These are phyloP conservation scores for Starmerella gropengiesseri DNA, from an alignment of 805 yeast species.

Conservation along the genomic window DNA sequence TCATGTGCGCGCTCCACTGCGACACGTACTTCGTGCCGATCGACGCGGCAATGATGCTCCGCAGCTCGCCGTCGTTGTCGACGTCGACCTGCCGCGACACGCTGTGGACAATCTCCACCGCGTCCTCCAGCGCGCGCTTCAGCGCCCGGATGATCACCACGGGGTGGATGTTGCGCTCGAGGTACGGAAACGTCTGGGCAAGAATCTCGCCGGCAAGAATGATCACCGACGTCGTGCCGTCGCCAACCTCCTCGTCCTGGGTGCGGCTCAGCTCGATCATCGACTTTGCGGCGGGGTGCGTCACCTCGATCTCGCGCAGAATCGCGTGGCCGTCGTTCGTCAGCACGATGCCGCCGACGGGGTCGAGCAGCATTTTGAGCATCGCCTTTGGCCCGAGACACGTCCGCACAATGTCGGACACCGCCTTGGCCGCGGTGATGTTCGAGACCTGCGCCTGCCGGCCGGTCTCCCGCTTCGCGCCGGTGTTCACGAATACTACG, in stretches of 20 bases:
- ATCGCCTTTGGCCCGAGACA: slow-evolving; percentile 98
- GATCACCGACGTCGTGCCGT: slow-evolving; percentile 95
- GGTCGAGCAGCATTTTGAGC: slow-evolving; percentile 95
- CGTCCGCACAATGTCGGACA: slow-evolving; percentile 92
- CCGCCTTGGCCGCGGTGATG: slow-evolving; percentile 99
- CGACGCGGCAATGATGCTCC: slow-evolving; percentile 73
- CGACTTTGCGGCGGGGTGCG: slow-evolving; percentile 98
- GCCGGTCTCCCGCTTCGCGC: slow-evolving; percentile 88
- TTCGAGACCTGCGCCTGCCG: slow-evolving; percentile 95
- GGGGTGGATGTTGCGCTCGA: slow-evolving; percentile 91
- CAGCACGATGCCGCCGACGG: slow-evolving; percentile 84
- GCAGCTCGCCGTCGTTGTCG: slow-evolving; percentile 76
- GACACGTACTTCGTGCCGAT: slow-evolving; percentile 93
- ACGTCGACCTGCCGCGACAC: slow-evolving; percentile 78
- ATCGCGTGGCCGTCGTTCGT: slow-evolving; percentile 99
- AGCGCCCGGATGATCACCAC: slow-evolving; percentile 91
- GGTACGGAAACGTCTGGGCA: slow-evolving; percentile 86
- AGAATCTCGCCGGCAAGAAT: slow-evolving; percentile 93
- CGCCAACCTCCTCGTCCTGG: slow-evolving; percentile 98
- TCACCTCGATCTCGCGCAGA: slow-evolving; percentile 82
- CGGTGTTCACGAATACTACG: slow-evolving; percentile 73
- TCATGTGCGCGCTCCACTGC: slow-evolving; percentile 86
- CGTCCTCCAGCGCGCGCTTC: slow-evolving; percentile 82
- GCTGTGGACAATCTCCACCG: slow-evolving; percentile 72
- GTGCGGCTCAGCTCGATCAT: slow-evolving; percentile 96